phyloP scores from a whole-genome alignment of 257 asterid species.

The Jaltomata sinuosa region DNA sequence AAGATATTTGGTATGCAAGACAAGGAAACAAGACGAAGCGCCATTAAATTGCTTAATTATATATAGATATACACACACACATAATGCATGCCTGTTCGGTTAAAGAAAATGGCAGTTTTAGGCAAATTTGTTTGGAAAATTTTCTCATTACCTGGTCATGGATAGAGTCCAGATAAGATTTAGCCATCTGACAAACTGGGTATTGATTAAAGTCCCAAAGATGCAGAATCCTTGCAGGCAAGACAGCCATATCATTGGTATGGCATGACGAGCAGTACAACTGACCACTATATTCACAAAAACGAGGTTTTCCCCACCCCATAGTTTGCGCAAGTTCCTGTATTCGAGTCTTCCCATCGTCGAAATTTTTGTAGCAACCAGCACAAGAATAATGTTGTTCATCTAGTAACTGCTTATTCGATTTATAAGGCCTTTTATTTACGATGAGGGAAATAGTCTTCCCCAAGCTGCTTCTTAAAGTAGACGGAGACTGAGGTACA shows the following conservation, averaged over 20 bases:
- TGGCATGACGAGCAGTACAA: slow-evolving; percentile 86
- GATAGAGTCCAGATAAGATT: slow-evolving; percentile 82
- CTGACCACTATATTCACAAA: slow-evolving; percentile 88
- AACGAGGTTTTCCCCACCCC: slow-evolving; percentile 97
- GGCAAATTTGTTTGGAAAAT: neutral
- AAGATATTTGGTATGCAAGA: neutral
- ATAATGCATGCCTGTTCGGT: neutral
- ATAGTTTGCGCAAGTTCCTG: slow-evolving; percentile 57
- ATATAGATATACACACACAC: neutral
- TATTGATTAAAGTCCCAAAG: slow-evolving; percentile 80
- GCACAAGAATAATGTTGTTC: slow-evolving; percentile 81
- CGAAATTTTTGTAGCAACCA: slow-evolving; percentile 75
- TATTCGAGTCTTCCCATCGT: slow-evolving; percentile 57
- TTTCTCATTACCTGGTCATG: slow-evolving; percentile 55
- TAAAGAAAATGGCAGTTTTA: neutral
- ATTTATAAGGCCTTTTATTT: slow-evolving; percentile 44
- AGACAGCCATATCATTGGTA: slow-evolving; percentile 70
- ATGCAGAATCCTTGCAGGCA: slow-evolving; percentile 90
- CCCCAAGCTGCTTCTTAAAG: slow-evolving; percentile 43
- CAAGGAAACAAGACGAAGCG: neutral
- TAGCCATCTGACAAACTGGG: slow-evolving; percentile 85
- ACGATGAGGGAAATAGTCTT: slow-evolving; percentile 75
- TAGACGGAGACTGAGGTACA: slow-evolving; percentile 17
- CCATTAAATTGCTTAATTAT: neutral
- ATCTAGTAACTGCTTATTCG: slow-evolving; percentile 71